phyloP scores from a whole-genome alignment of 2,329 filamentous ascomycete genomes.

The Trichoderma atroviride region DNA sequence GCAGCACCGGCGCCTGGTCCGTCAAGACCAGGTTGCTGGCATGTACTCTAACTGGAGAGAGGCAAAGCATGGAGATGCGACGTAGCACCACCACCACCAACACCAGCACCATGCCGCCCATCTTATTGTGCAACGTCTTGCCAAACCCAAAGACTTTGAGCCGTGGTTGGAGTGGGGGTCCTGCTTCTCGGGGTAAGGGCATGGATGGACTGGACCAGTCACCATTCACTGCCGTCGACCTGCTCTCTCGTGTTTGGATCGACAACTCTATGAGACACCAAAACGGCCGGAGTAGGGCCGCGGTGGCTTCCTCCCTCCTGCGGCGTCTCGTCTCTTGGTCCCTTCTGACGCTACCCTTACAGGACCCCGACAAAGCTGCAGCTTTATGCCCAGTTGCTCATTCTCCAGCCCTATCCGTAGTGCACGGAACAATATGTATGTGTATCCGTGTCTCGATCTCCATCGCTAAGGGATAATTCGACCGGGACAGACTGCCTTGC shows the following conservation, averaged over 20 bases:
- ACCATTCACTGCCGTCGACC: constrained; percentile 9
- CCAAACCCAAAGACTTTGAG: not conserved
- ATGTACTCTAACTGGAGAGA: constrained; percentile 17
- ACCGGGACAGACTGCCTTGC: constrained; percentile 17
- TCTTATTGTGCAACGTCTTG: constrained; percentile 17
- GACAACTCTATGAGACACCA: constrained; percentile 36
- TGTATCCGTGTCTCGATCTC: constrained; percentile 16
- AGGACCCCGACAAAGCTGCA: not conserved
- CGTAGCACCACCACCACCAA: constrained; percentile 4
- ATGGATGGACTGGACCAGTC: constrained; percentile 18
- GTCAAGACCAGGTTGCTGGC: not conserved
- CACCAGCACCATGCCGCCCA: not conserved
- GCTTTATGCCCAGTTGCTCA: not conserved
- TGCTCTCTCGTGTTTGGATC: constrained; percentile 32
- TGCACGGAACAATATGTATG: constrained; percentile 9
- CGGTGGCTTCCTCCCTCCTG: constrained; percentile 27
- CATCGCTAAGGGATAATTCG: constrained; percentile 11
- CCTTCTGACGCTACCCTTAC: constrained; percentile 3
- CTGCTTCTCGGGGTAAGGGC: constrained; percentile 20
- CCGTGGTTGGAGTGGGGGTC: constrained; percentile 18
- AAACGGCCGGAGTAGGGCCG: constrained; percentile 39
- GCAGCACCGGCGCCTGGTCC: not conserved
- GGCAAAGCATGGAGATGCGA: constrained; percentile 13
- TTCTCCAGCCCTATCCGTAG: constrained; percentile 21
- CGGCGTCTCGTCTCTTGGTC: not conserved